Base-by-base conservation (phyloP, 495 filamentous ascomycete species). In the Cudoniella acicularis region DNA sequence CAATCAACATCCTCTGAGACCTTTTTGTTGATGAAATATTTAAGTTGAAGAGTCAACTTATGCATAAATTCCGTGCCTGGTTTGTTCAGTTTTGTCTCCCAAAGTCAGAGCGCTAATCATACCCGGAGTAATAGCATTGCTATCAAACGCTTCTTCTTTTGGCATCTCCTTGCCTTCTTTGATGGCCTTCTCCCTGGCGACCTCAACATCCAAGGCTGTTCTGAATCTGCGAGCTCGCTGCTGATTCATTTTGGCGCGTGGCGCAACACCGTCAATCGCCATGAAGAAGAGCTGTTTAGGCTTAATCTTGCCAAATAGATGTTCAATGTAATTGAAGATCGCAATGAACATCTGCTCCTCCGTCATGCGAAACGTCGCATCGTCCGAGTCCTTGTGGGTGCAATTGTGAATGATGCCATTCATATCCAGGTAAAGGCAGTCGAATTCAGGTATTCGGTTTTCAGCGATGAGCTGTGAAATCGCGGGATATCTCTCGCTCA, bases 321-420 rank as follows among this genome's bases (percentile, higher is more conserved):
- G 95, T 73, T 99, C 95, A 61, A 99, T 98, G 70, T 99, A 99
- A 75, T 98, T 98, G 82, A 99, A 99, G 60, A 99, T 99, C 21
- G 90, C 88, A 61, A 98, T 97, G 72, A 98, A 98, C 92, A 97
- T 97, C 72, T 96, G 87, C 69, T 98, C 95, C 70, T 99, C 95
- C 48, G 87, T 91, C 79, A 99, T 88, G 50, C 93, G 91, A 68
- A 92, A 93, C 0, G 88, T 92, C 2, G 92, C 84, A 60, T 91
- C 91, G 64, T 91, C 89, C 10, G 89, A 87, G 67, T 99, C 94
- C 56, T 89, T 96, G 76, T 99, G 95, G 54, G 95, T 98, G 70
- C 95, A 99, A 70, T 99, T 99, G 71, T 99, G 95, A 65, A 99
- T 98, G 70, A 99, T 99, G 60, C 94, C 95, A 72, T 99, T 98